These are phyloP conservation scores for Pleurotus platypus DNA, from an alignment of 768 basidiomycete species.

Conservation along the genomic window DNA sequence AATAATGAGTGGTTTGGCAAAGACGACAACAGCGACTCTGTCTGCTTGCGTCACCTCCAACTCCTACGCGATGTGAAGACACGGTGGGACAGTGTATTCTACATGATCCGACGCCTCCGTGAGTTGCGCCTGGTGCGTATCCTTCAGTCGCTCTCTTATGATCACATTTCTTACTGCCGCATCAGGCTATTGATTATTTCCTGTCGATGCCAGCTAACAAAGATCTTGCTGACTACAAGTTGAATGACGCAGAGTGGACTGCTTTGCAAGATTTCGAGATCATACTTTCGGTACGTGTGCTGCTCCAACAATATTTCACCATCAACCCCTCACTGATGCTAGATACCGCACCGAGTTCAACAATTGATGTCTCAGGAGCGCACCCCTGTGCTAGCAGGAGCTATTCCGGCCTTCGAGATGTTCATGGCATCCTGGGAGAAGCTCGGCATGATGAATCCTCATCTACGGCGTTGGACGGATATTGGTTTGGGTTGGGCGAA, in stretches of 20 bases:
- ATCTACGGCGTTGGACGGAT: conserved; percentile 4
- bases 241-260: conserved; percentile 13
- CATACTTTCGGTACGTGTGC: conserved; percentile 1
- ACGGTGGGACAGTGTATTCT: conserved; percentile 13
- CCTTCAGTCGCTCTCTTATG: background rate
- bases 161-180: conserved; percentile 1
- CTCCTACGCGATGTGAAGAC: conserved; percentile 14
- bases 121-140: conserved; percentile 11
- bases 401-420: conserved; percentile 17
- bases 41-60: background rate
- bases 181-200: conserved; percentile 9
- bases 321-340: background rate
- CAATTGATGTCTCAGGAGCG: conserved; percentile 15
- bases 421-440: conserved; percentile 15
- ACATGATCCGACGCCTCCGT: conserved; percentile 13
- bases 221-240: conserved; percentile 3
- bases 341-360: conserved; percentile 14
- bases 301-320: background rate
- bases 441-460: conserved; percentile 4
- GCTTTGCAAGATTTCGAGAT: conserved; percentile 14
- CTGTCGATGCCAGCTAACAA: conserved; percentile 4
- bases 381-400: conserved; percentile 16
- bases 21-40: background rate
- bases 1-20: background rate
- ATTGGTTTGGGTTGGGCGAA: conserved; percentile 7